These are phyloP conservation scores for Phytophthora tubulina DNA, from an alignment of 352 stramenopile species.

Conservation along the genomic window DNA sequence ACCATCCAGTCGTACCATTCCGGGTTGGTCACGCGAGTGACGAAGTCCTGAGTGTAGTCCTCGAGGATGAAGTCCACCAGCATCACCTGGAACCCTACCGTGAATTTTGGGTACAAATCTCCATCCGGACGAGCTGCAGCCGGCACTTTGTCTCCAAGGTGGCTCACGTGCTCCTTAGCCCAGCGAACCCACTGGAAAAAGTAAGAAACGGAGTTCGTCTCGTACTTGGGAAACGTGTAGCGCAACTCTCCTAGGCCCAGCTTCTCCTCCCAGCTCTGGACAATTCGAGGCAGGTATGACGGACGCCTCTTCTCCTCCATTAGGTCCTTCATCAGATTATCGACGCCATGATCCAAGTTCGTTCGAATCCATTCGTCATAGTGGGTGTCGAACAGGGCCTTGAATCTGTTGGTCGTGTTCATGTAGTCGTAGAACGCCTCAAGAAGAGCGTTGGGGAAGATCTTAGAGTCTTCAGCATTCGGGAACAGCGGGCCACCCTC, in stretches of 20 bases:
- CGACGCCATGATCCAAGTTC: conserved; percentile 4
- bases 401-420: conserved; percentile 65
- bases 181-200: conserved; percentile 84
- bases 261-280: conserved; percentile 70
- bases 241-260: conserved; percentile 58
- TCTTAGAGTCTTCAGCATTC: conserved; percentile 51
- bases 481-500: conserved; percentile 68
- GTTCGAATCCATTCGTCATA: conserved; percentile 63
- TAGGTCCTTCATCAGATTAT: conserved; percentile 59
- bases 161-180: conserved; percentile 78
- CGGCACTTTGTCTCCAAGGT: conserved; percentile 57
- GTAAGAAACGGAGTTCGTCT: conserved; percentile 66
- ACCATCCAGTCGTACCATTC: conserved; percentile 83
- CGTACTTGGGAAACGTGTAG: conserved; percentile 74
- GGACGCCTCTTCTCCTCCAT: background rate
- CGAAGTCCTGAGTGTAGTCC: conserved; percentile 56
- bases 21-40: conserved; percentile 62
- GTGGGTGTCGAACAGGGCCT: conserved; percentile 56
- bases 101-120: conserved; percentile 60
- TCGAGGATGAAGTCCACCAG: conserved; percentile 53
- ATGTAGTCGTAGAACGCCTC: conserved; percentile 62
- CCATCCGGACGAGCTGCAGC: conserved; percentile 49
- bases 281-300: conserved; percentile 61
- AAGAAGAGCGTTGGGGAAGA: conserved; percentile 70
- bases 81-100: conserved; percentile 34